These are phyloP conservation scores for Microdochium trichocladiopsis DNA, from an alignment of 2,329 filamentous ascomycete genomes.

Conservation along the genomic window DNA sequence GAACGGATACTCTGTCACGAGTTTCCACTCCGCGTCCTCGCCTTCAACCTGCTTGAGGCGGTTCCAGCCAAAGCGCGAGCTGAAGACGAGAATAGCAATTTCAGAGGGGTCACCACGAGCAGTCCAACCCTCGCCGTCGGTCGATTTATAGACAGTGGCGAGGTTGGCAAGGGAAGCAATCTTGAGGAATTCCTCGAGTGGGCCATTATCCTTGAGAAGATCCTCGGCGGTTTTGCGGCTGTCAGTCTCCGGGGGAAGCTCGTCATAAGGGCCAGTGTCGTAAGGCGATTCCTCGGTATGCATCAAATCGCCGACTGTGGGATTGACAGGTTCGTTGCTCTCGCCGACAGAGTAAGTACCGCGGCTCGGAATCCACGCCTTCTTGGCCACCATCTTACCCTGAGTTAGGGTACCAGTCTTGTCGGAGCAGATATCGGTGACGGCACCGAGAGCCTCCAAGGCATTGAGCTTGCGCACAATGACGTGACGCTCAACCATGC, in stretches of 20 bases:
- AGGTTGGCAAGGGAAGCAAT: constrained; percentile 36
- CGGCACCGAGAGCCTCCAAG: background rate
- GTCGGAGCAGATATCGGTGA: constrained; percentile 44
- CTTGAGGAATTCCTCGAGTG: constrained; percentile 31
- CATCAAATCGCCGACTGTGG: constrained; percentile 39
- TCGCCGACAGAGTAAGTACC: constrained; percentile 45
- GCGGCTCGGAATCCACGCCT: constrained; percentile 52
- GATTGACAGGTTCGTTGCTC: constrained; percentile 52
- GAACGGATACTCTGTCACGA: constrained; percentile 65
- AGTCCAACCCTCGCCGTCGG: constrained; percentile 43
- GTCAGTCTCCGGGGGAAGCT: constrained; percentile 16
- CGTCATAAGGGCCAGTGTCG: constrained; percentile 20
- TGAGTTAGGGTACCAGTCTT: constrained; percentile 50
- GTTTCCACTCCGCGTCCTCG: constrained; percentile 42
- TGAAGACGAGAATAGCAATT: constrained; percentile 70
- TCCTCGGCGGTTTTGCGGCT: constrained; percentile 17
- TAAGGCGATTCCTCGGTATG: constrained; percentile 27
- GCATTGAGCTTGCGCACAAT: constrained; percentile 35
- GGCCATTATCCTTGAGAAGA: constrained; percentile 35
- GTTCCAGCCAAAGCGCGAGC: constrained; percentile 60
- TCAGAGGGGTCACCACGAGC: constrained; percentile 63
- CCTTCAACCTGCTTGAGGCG: constrained; percentile 42
- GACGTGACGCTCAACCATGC: constrained; percentile 45
- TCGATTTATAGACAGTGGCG: constrained; percentile 37
- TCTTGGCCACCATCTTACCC: constrained; percentile 50